Percentiles rank a stretch among this genome's conserved stretches.
phyloP scores from a whole-genome alignment of 805 yeast genomes.

The Hyphopichia homilentoma region DNA sequence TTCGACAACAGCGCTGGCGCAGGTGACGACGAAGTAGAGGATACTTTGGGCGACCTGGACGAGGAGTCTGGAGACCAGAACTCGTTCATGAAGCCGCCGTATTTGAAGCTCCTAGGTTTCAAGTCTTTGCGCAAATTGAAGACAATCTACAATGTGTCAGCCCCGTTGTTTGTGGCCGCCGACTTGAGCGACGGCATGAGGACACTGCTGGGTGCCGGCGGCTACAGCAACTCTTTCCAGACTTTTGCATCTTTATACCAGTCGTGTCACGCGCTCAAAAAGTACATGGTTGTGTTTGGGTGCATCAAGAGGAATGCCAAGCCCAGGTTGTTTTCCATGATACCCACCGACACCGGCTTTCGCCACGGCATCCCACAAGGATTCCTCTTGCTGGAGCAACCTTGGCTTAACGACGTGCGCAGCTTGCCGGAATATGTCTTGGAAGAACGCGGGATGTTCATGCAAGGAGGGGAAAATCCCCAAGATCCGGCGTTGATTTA shows the following conservation, averaged over 20 bases:
- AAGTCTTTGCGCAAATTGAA: constrained; percentile 43
- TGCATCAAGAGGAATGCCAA: constrained; percentile 47
- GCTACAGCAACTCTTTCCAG: constrained; percentile 56
- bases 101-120: constrained; percentile 67
- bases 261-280: constrained; percentile 46
- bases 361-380: constrained; percentile 59
- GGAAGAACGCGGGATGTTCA: constrained; percentile 9
- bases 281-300: constrained; percentile 74
- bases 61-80: constrained; percentile 13
- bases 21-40: constrained; percentile 8
- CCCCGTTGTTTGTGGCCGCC: constrained; percentile 65
- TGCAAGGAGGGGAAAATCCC: constrained; percentile 15
- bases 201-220: constrained; percentile 25
- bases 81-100: constrained; percentile 37
- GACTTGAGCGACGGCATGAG: constrained; percentile 44
- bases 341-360: constrained; percentile 43
- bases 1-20: constrained; percentile 29
- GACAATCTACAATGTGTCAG: constrained; percentile 49
- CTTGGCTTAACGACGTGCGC: constrained; percentile 75
- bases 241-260: constrained; percentile 69
- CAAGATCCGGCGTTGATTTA: constrained; percentile 10
- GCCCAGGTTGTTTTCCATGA: constrained; percentile 57
- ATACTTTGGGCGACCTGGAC: constrained; percentile 11
- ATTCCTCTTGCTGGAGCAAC: constrained; percentile 62
- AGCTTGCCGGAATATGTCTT: constrained; percentile 47